These are phyloP conservation scores for Pythium brachiatum DNA, from an alignment of 352 stramenopile genomes.

Conservation along the genomic window DNA sequence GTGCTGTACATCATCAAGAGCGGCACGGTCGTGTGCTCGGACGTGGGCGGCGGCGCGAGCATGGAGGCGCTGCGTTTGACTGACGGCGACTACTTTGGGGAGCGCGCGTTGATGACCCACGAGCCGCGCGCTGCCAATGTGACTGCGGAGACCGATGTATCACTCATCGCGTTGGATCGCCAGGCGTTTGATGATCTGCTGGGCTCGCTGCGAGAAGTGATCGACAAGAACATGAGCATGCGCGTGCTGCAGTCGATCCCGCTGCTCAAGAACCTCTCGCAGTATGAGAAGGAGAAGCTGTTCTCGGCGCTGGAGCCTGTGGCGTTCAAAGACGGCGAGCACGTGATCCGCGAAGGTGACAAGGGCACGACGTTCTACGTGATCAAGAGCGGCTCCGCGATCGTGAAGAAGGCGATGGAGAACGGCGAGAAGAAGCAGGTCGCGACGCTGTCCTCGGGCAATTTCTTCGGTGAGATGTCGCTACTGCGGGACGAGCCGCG, in stretches of 20 bases:
- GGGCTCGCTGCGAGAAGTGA: constrained; percentile 71
- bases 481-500: constrained; percentile 57
- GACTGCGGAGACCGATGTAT: constrained; percentile 54
- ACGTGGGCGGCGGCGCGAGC: constrained; percentile 70
- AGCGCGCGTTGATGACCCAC: constrained; percentile 92
- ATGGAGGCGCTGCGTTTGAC: constrained; percentile 90
- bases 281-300: constrained; percentile 58
- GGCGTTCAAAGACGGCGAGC: constrained; percentile 60
- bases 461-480: constrained; percentile 76
- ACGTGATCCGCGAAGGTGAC: constrained; percentile 72
- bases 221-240: constrained; percentile 81
- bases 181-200: constrained; percentile 83
- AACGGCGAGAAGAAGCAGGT: constrained; percentile 43
- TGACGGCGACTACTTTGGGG: constrained; percentile 94
- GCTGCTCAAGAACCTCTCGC: constrained; percentile 65
- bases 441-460: constrained; percentile 51
- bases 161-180: constrained; percentile 84
- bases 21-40: constrained; percentile 62
- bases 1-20: constrained; percentile 88
- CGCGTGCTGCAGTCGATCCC: constrained; percentile 78
- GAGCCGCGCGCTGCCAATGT: constrained; percentile 90
- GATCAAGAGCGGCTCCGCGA: constrained; percentile 68
- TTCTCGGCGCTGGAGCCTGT: constrained; percentile 51
- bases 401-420: constrained; percentile 45
- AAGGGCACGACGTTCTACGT: constrained; percentile 75